Evolutionary conservation across 1,284 basidiomycete species (phyloP).

Genomic region (Coniophora puteana): DNA sequence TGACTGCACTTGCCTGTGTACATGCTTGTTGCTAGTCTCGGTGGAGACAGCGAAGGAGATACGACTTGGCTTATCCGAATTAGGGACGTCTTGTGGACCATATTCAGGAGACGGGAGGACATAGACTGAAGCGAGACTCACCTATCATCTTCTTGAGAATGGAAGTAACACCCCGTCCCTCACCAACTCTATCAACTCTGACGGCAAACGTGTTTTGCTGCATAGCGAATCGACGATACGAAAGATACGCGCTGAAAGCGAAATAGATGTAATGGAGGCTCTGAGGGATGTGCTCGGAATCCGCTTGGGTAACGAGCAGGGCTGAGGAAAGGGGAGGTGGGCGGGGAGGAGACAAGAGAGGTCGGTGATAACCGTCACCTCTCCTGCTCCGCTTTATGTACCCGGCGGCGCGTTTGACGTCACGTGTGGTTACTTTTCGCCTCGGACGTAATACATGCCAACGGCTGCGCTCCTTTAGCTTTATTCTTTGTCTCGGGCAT

Average conservation of each 20-base stretch:
- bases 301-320: no score
- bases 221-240: constrained; percentile 17
- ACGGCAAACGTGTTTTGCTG: constrained; percentile 35
- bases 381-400: constrained; percentile 21
- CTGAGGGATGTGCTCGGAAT: no score
- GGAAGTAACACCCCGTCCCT: constrained; percentile 26
- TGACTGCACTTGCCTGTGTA: constrained; percentile 3
- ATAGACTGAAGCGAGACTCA: no score
- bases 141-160: no score
- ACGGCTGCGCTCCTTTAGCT: no score
- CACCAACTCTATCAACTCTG: constrained; percentile 40
- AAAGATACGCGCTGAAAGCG: no score
- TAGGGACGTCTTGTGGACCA: constrained; percentile 13
- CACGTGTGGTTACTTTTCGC: constrained; percentile 26
- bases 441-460: no score
- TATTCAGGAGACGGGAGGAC: constrained; percentile 3
- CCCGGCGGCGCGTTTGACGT: constrained; percentile 29
- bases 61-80: constrained; percentile 35
- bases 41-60: no score
- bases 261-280: no score
- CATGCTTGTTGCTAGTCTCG: no score
- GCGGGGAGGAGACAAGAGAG: constrained; percentile 18
- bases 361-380: constrained; percentile 11
- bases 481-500: no score
- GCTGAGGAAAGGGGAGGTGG: constrained; percentile 13